phyloP scores from a whole-genome alignment of 768 basidiomycete genomes.

The Boletus sp. region DNA sequence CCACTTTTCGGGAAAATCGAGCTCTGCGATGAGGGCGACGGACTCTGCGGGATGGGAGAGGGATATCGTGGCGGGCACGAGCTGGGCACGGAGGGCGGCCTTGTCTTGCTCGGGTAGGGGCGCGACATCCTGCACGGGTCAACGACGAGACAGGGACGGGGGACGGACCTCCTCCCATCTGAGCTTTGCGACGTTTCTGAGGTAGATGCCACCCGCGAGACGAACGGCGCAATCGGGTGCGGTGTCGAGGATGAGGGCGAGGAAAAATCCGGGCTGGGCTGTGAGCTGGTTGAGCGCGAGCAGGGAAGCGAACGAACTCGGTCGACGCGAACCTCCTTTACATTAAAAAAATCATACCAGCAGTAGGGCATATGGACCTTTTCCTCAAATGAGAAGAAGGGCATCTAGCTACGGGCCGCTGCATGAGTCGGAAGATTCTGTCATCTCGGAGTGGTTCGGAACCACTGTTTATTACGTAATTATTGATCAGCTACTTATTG shows the following conservation, averaged over 20 bases:
- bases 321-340: no score
- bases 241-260: conserved; percentile 72
- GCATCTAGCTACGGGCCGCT: no score
- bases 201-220: conserved; percentile 84
- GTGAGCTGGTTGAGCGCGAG: conserved; percentile 67
- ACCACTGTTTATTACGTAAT: no score
- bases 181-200: conserved; percentile 87
- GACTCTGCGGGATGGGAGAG: conserved; percentile 79
- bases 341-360: no score
- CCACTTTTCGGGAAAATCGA: conserved; percentile 92
- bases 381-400: no score
- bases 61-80: conserved; percentile 90
- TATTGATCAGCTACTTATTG: no score
- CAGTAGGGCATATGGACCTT: no score
- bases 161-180: conserved; percentile 83
- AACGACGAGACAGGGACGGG: neutral
- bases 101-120: conserved; percentile 75
- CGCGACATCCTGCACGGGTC: conserved; percentile 56
- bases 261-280: conserved; percentile 74
- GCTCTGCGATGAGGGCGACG: conserved; percentile 85
- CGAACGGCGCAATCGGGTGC: conserved; percentile 66
- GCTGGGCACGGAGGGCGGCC: conserved; percentile 62
- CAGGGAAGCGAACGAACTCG: no score
- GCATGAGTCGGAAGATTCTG: no score
- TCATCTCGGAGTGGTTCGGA: no score